These are phyloP conservation scores for Cladosporium sp. DNA, from an alignment of 2,329 filamentous ascomycete genomes.

Conservation along the genomic window DNA sequence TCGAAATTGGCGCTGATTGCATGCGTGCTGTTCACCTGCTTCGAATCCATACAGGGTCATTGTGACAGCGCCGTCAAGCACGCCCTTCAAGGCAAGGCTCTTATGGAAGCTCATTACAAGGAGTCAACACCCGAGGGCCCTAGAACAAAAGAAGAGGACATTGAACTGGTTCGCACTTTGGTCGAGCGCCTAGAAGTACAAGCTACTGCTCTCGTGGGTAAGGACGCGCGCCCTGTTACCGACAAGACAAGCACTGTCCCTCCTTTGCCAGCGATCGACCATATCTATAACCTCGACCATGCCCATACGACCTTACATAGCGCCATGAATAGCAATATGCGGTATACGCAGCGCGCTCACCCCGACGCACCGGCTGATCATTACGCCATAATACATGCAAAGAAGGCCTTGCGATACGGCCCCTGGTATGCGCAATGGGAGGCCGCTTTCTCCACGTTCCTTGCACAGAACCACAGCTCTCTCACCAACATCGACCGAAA, in stretches of 20 bases:
- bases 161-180: constrained; percentile 31
- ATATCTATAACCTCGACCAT: constrained; percentile 29
- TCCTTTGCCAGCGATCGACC: constrained; percentile 25
- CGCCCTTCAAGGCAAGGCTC: constrained; percentile 27
- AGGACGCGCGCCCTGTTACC: constrained; percentile 24
- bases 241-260: constrained; percentile 24
- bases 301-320: constrained; percentile 30
- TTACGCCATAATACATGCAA: constrained; percentile 27
- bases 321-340: constrained; percentile 31
- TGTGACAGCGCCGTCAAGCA: constrained; percentile 32
- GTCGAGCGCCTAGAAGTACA: constrained; percentile 31
- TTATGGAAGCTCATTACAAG: constrained; percentile 22
- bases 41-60: constrained; percentile 32
- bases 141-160: constrained; percentile 24
- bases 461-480: constrained; percentile 23
- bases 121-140: constrained; percentile 14
- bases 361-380: constrained; percentile 27
- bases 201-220: constrained; percentile 29
- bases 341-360: constrained; percentile 30
- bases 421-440: constrained; percentile 31
- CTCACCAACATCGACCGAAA: constrained; percentile 30
- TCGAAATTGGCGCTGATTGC: constrained; percentile 28
- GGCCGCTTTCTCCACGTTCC: constrained; percentile 24
- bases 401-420: constrained; percentile 29
- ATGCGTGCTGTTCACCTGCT: constrained; percentile 32